Evolutionary conservation across 75 land plant species (phyloP), one percentile per base, ranked within the genome.

Genomic region (Isoetes taiwanensis): DNA sequence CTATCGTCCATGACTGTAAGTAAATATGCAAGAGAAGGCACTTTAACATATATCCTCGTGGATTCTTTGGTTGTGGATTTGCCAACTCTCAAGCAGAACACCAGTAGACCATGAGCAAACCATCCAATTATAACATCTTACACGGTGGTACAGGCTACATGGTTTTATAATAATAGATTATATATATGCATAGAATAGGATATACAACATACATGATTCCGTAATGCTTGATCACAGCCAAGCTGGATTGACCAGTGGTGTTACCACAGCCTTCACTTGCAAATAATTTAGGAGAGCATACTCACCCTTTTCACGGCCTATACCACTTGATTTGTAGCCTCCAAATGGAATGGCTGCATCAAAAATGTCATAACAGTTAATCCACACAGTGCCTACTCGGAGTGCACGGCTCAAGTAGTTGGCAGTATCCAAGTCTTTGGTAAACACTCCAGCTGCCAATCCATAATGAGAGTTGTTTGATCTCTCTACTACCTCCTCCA

Each of bases 341-440:
- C 98, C 98, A 37, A 87, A 93, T 0, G 98, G 98, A 12, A 93
- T 93, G 1, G 83, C 80, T 32, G 85, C 89, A 67, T 93, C 95
- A 59, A 86, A 83, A 11, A 81, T 79, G 60, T 81, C 74, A 43
- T 57, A 93, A 71, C 89, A 83, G 63, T 93, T 93, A 55, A 87
- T 61, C 89, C 89, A 93, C 10, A 87, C 76, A 0, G 89, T 81
- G 1, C 94, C 98, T 1, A 71, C 95, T 52, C 72, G 69, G 61
- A 93, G 30, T 0, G 79, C 89, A 2, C 98, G 77, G 24, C 60
- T 74, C 41, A 87, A 16, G 14, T 83, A 80, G 74, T 87, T 87
- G 28, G 89, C 94, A 1, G 78, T 81, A 28, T 86, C 72, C 2
- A 83, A 0, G 64, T 63, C 77, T 43, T 62, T 74, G 29, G 95